phyloP scores from a whole-genome alignment of 331 rosid genomes.

The Rosa hybrid region DNA sequence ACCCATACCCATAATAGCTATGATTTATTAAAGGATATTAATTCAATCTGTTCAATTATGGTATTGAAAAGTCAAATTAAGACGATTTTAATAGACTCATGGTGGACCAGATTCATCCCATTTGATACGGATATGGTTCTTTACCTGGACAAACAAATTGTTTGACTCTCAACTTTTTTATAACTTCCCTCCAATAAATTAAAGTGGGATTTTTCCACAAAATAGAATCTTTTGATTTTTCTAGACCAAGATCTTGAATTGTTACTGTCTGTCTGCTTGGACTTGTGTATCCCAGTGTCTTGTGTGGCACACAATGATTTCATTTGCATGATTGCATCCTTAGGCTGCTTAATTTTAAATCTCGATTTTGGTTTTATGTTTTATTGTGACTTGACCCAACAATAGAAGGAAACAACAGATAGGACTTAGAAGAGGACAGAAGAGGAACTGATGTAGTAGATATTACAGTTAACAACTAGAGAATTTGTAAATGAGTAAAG shows the following conservation, averaged over 20 bases:
- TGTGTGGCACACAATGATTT: background rate
- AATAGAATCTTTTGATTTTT: background rate
- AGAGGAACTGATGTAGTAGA: background rate
- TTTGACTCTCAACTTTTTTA: background rate
- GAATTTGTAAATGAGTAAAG: background rate
- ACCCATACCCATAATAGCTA: background rate
- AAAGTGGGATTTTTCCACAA: background rate
- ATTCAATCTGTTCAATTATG: background rate
- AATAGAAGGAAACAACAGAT: background rate
- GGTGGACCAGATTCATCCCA: background rate
- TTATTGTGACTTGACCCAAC: background rate
- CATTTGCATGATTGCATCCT: background rate
- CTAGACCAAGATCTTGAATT: background rate
- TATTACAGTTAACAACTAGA: background rate
- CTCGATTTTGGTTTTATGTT: background rate
- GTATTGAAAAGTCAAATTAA: background rate
- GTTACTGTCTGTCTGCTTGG: background rate
- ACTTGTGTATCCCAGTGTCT: background rate
- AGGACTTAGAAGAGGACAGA: background rate
- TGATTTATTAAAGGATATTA: background rate
- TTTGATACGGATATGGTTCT: background rate
- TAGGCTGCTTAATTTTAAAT: background rate
- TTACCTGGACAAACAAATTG: background rate
- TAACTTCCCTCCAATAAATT: background rate
- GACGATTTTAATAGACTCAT: background rate